phyloP scores from a whole-genome alignment of 78 protist genomes.

The Anaeramoeba flamelloides region DNA sequence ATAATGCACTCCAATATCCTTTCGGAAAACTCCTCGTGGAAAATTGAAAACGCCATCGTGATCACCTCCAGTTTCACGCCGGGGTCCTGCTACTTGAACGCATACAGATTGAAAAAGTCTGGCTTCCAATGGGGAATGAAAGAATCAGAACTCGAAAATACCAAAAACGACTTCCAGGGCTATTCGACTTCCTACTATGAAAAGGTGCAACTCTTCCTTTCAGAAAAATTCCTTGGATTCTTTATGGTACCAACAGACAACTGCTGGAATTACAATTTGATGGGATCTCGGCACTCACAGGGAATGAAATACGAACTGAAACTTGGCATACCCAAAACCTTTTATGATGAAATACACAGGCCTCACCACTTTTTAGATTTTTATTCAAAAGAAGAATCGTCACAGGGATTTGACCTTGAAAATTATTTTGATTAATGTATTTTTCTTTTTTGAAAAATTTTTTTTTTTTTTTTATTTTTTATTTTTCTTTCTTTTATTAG shows the following conservation, averaged over 20 bases:
- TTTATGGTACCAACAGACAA: constrained; percentile 87
- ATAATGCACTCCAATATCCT: constrained; percentile 62
- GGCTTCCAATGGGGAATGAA: constrained; percentile 91
- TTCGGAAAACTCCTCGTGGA: constrained; percentile 67
- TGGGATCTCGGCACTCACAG: constrained; percentile 61
- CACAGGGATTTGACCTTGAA: too few species aligned
- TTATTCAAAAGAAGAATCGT: constrained; percentile 25
- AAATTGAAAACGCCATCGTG: constrained; percentile 56
- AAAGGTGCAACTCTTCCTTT: constrained; percentile 81
- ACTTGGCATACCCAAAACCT: constrained; percentile 77
- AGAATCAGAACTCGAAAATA: constrained; percentile 52
- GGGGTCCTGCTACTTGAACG: constrained; percentile 74
- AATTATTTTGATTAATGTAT: too few species aligned
- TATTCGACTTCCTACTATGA: constrained; percentile 66
- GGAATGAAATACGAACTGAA: constrained; percentile 71
- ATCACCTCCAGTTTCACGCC: constrained; percentile 53
- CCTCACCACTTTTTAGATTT: constrained; percentile 79
- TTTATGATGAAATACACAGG: constrained; percentile 89
- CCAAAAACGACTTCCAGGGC: constrained; percentile 50
- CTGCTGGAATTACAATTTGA: constrained; percentile 93
- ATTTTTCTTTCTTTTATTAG: too few species aligned
- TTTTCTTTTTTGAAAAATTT: too few species aligned
- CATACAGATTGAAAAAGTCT: constrained; percentile 69
- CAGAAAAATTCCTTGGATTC: constrained; percentile 78
- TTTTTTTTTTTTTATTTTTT: too few species aligned